Evolutionary conservation across 2,329 filamentous ascomycete species (phyloP).

Genomic region (Periconia macrospinosa): DNA sequence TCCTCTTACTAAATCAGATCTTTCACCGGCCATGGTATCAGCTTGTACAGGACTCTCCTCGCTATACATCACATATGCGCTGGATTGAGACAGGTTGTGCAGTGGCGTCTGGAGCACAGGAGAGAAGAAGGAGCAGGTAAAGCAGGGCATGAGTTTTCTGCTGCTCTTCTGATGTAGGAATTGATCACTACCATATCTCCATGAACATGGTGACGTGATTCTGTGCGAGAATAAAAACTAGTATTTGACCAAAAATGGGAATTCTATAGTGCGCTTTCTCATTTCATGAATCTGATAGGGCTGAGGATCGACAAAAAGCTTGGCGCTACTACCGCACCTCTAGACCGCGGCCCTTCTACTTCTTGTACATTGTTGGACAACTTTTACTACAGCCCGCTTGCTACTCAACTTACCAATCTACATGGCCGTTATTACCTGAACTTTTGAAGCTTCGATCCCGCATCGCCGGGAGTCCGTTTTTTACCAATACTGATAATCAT

Average conservation of each 20-base stretch:
- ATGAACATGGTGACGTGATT: background rate
- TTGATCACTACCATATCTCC: conserved; percentile 26
- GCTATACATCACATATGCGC: conserved; percentile 1
- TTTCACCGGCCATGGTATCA: background rate
- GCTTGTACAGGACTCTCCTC: conserved; percentile 3
- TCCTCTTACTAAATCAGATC: background rate
- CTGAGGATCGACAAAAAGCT: conserved; percentile 28
- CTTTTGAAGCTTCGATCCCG: background rate
- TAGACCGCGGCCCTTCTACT: background rate
- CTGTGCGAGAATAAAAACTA: too few relatives aligned
- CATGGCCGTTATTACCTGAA: background rate
- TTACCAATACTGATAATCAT: conserved; percentile 14
- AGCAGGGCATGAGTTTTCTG: conserved; percentile 7
- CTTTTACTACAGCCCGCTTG: background rate
- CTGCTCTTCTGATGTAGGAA: conserved; percentile 27
- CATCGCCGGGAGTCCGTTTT: background rate
- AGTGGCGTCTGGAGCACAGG: conserved; percentile 19
- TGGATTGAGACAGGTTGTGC: conserved; percentile 13
- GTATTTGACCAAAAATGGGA: background rate
- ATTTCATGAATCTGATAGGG: conserved; percentile 21
- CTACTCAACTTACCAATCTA: background rate
- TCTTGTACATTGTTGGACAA: too few relatives aligned
- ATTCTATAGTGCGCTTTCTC: background rate
- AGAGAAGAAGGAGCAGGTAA: conserved; percentile 14
- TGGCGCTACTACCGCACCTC: conserved; percentile 10